Base-by-base conservation (phyloP, 2,329 filamentous ascomycete species). In the Aspergillus fischeri region DNA sequence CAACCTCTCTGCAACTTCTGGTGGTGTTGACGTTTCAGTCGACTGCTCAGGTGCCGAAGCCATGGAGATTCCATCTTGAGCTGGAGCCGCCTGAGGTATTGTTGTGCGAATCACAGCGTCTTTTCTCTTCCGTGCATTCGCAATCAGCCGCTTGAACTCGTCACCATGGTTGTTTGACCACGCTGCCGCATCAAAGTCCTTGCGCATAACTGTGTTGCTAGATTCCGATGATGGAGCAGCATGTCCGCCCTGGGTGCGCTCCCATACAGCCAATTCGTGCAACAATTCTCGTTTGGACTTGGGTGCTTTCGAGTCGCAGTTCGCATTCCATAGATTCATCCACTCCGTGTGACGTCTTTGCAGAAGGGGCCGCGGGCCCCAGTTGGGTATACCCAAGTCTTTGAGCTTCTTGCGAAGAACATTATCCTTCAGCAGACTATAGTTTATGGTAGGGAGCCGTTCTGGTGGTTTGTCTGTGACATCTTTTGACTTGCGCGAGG, bases 271-370 rank as follows among this genome's bases (percentile, higher is more conserved):
- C 11, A 99, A 73, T 59, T 97, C 93, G 14, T 83, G 84, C 17
- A 96, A 74, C 4, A 99, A 74, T 56, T 94, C 87, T 6, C 76
- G 69, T 61, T 90, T 91, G 10, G 80, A 80, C 69, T 88, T 89
- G 0, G 91, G 91, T 1, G 79, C 78, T 38, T 83, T 83, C 2
- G 92, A 89, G 73, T 99, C 94, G 75, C 92, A 96, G 70, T 99
- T 99, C 10, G 95, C 90, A 72, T 99, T 99, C 89, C 91, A 97
- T 20, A 99, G 77, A 41, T 94, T 97, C 52, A 94, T 82, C 92
- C 92, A 99, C 73, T 99, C 94, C 25, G 85, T 90, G 68, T 97
- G 92, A 20, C 95, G 84, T 63, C 82, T 84, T 70, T 93, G 88
- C 54, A 97, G 79, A 1, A 92, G 79, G 49, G 81, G 77, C 49